Evolutionary conservation across 2,329 filamentous ascomycete genomes (phyloP).

Genomic region (Macroventuria anomochaeta): DNA sequence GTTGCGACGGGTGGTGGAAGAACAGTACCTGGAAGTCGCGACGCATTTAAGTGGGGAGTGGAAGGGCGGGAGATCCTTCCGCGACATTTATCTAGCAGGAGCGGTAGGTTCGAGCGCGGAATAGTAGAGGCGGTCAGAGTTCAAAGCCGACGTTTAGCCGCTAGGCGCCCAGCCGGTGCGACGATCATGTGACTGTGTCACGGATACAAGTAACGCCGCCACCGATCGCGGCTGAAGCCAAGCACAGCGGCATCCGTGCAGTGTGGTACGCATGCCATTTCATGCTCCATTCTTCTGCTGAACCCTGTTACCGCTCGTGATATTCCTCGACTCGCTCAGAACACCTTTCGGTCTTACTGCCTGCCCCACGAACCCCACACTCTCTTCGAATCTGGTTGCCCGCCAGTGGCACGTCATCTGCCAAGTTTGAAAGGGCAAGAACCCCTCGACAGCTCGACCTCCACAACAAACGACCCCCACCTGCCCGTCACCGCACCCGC

Average conservation of each 20-base stretch:
- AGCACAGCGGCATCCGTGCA: constrained; percentile 16
- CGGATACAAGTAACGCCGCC: constrained; percentile 2
- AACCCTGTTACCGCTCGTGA: constrained; percentile 27
- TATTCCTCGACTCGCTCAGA: constrained; percentile 19
- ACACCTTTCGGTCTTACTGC: constrained; percentile 9
- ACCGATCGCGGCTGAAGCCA: constrained; percentile 9
- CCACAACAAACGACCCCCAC: constrained; percentile 36
- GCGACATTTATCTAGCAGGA: neutral
- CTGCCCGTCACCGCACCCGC: constrained; percentile 30
- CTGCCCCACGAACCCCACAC: constrained; percentile 1
- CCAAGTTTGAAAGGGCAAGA: constrained; percentile 47
- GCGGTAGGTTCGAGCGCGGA: neutral
- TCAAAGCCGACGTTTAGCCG: neutral
- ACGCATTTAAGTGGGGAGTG: constrained; percentile 13
- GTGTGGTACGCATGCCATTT: constrained; percentile 27
- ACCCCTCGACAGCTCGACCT: constrained; percentile 43
- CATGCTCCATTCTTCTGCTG: constrained; percentile 29
- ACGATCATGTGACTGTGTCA: neutral
- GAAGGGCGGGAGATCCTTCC: neutral
- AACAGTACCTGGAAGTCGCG: constrained; percentile 14
- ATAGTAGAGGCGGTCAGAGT: too few species aligned
- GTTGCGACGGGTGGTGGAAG: neutral
- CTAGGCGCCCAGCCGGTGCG: too few species aligned
- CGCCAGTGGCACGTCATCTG: constrained; percentile 45
- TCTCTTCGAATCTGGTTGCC: constrained; percentile 15